Base-by-base conservation (phyloP, 78 protist species). In the Tieghemostelium lacteum region DNA sequence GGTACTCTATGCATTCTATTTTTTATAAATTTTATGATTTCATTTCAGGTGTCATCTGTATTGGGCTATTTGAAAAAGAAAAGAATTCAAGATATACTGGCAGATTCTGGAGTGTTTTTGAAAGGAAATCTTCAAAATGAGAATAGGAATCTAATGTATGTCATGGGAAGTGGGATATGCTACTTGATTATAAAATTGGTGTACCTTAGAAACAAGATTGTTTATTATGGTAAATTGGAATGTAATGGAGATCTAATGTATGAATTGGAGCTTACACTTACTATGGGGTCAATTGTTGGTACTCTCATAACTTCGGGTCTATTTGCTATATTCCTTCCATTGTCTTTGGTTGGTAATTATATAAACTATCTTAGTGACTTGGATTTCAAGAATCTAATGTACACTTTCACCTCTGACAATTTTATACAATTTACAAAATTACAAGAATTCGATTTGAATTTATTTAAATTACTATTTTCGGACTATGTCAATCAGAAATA, bases 301-400 rank as follows among this genome's bases (percentile, higher is more conserved):
- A 64, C 36, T 14, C 54, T 64, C 36, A 28, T 28, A 64, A n/a
- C 22, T 50, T 31, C 36, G n/a, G 2, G 31, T n/a, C 31, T 50
- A n/a, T 64, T 36, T 64, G 29, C n/a, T n/a, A 36, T 64, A 10
- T 64, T 64, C 52, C 72, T 50, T 34, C 31, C 36, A 20, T 36
- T 64, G 72, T 64, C 31, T 40, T 64, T 64, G n/a, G n/a, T 64
- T 64, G 72, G 54, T 10, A n/a, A n/a, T n/a, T 64, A 64, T 20
- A 28, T 34, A 10, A 64, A 64, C 36, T 20, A n/a, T 28, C 50
- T 64, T n/a, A 20, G 54, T 1, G 72, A 64, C 22, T 34, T 64
- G 26, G 72, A 64, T 64, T 64, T 64, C 29, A 64, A 64, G 52
- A 64, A 64, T 64, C 31, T 64, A 50, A 36, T 64, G 31, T 34